Evolutionary conservation across 805 yeast species (phyloP), one percentile per base, ranked within the genome.

Genomic region (Grigorovia yakushimaensis): DNA sequence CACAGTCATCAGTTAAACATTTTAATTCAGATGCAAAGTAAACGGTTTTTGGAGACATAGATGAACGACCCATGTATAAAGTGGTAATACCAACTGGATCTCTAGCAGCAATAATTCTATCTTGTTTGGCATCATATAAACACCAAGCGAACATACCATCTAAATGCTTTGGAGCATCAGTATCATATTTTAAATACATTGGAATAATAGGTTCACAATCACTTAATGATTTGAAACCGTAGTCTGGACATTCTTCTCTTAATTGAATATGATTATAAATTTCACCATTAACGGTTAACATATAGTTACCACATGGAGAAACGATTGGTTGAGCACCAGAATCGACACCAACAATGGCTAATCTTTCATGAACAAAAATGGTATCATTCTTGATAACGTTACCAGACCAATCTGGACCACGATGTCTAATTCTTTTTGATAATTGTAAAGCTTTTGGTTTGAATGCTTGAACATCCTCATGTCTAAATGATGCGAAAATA

Each of bases 381-480:
- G 97, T 87, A 54, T 73, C 67, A 81, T 86, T 86, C 64, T 81
- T 80, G 55, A 77, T 71, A 54, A 76, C 66, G 80, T 88, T 88
- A 62, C 98, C 98, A 37, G 88, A 77, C 99, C 99, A 93, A 71
- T 93, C 99, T 57, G 99, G 99, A 62, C 99, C 99, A 71, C 99
- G 83, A 71, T 93, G 99, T 73, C 99, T 82, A 67, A 91, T 84
- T 71, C 89, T 79, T 70, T 88, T 91, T 52, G 98, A 77, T 66
- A 87, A 76, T 67, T 87, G 94, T 52, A 93, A 75, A 41, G 98
- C 98, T 64, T 82, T 82, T 53, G 82, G 78, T 70, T 89, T 91
- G 77, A 85, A 93, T 47, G 73, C 71, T 58, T 82, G 82, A 51
- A 85, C 82, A 55, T 88, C 84, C 40, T 81, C 83, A 63, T 86